These are phyloP conservation scores for Pseudogymnoascus sp. DNA, from an alignment of 2,329 filamentous ascomycete genomes.

Conservation along the genomic window DNA sequence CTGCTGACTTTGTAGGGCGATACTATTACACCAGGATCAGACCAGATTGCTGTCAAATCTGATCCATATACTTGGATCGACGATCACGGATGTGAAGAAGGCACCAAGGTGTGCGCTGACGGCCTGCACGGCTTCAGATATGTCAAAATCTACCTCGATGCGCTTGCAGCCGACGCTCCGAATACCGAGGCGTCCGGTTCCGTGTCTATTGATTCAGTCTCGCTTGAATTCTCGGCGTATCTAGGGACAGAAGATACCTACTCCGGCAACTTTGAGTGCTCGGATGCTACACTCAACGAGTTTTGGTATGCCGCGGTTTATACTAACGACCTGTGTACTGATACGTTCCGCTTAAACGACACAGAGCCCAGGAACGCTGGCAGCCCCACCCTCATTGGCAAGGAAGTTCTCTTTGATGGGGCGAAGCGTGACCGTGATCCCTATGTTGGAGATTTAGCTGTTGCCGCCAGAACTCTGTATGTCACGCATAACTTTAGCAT, in stretches of 20 bases:
- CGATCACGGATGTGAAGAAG: conserved; percentile 36
- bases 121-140: conserved; percentile 47
- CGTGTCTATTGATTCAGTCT: conserved; percentile 36
- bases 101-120: conserved; percentile 39
- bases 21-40: conserved; percentile 38
- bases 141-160: conserved; percentile 39
- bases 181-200: conserved; percentile 35
- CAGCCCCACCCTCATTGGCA: conserved; percentile 36
- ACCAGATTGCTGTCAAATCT: conserved; percentile 40
- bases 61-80: conserved; percentile 38
- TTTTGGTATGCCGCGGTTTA: conserved; percentile 48
- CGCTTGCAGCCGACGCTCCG: conserved; percentile 36
- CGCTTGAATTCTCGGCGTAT: conserved; percentile 37
- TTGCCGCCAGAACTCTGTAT: conserved; percentile 40
- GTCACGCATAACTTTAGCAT: conserved; percentile 36
- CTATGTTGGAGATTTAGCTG: conserved; percentile 44
- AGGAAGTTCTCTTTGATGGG: conserved; percentile 41
- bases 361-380: conserved; percentile 40
- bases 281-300: conserved; percentile 39
- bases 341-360: conserved; percentile 38
- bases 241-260: conserved; percentile 41
- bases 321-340: conserved; percentile 42
- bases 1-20: conserved; percentile 22
- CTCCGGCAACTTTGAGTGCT: conserved; percentile 44
- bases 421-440: conserved; percentile 45